phyloP scores from a whole-genome alignment of 805 yeast genomes.

The Suhomyces vadensis region DNA sequence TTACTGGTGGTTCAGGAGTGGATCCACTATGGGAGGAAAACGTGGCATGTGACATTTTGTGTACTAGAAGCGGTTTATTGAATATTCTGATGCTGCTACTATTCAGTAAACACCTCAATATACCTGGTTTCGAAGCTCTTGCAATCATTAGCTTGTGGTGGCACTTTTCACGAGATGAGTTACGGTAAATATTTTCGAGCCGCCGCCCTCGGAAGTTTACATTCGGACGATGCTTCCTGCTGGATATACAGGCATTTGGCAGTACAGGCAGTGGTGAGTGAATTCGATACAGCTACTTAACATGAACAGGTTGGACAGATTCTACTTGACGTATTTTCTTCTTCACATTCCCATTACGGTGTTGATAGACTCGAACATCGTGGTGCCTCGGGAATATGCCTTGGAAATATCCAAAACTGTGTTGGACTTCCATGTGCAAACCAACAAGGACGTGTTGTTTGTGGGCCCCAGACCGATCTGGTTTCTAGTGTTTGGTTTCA shows the following conservation, averaged over 20 bases:
- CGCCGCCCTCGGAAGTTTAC: too few relatives aligned
- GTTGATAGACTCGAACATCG: constrained; percentile 71
- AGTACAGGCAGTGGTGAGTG: too few relatives aligned
- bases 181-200: too few relatives aligned
- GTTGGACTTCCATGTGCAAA: constrained; percentile 57
- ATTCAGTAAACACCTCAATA: background rate
- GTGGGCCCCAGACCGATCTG: constrained; percentile 59
- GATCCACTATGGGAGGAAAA: background rate
- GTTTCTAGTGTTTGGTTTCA: constrained; percentile 67
- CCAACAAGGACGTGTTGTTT: constrained; percentile 73
- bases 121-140: background rate
- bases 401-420: constrained; percentile 49
- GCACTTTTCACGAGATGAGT: background rate
- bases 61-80: background rate
- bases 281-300: background rate
- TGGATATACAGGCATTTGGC: too few relatives aligned
- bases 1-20: background rate
- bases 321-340: constrained; percentile 53
- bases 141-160: background rate
- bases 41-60: constrained; percentile 3
- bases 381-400: constrained; percentile 55
- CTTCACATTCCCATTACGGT: constrained; percentile 77
- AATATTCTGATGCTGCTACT: background rate
- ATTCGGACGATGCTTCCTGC: too few relatives aligned
- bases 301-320: constrained; percentile 30